These are phyloP conservation scores for Paraconiothyrium brasiliense DNA, from an alignment of 2,329 filamentous ascomycete genomes.

Conservation along the genomic window DNA sequence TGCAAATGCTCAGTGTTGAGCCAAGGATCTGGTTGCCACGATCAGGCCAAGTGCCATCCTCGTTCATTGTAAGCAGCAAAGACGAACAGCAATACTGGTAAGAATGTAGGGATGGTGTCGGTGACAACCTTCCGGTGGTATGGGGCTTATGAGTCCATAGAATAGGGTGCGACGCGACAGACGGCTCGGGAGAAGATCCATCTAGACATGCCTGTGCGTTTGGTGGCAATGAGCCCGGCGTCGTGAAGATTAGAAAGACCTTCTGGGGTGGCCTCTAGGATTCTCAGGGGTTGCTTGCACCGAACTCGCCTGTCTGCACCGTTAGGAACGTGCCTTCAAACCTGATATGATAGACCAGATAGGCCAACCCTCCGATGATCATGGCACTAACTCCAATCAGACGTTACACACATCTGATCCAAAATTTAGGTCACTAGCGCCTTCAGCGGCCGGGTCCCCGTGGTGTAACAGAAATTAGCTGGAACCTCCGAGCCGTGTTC, in stretches of 20 bases:
- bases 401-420: neutral
- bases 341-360: conserved; percentile 9
- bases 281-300: conserved; percentile 1
- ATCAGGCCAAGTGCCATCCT: conserved; percentile 28
- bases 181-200: neutral
- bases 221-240: neutral
- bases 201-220: neutral
- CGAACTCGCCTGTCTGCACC: neutral
- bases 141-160: conserved; percentile 4
- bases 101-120: neutral
- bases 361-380: neutral
- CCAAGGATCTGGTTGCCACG: conserved; percentile 28
- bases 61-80: conserved; percentile 20
- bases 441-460: neutral
- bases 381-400: neutral
- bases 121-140: conserved; percentile 7
- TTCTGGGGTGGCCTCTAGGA: neutral
- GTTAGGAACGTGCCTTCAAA: neutral
- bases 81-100: neutral
- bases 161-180: neutral
- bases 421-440: neutral
- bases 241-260: neutral
- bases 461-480: neutral
- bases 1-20: conserved; percentile 24
- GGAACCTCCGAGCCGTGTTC: neutral